Percentiles rank a stretch among this genome's conserved stretches.
These are phyloP conservation scores for Pythium vanterpoolii DNA, from an alignment of 352 stramenopile species.

Conservation along the genomic window DNA sequence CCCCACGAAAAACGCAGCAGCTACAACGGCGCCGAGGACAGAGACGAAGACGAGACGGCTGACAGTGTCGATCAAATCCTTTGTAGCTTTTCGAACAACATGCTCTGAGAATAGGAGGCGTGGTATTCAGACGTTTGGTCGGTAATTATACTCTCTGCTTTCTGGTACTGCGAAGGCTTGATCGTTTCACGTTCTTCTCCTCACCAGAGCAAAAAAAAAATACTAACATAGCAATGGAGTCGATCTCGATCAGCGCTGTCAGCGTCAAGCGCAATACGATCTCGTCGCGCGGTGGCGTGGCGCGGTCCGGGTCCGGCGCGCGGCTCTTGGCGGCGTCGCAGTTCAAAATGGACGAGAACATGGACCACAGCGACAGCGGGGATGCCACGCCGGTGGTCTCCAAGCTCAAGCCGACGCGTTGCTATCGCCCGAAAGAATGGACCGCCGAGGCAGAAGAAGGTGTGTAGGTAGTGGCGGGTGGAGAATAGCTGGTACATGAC, in stretches of 20 bases:
- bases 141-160: not conserved
- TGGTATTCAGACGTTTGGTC: not conserved
- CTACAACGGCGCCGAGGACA: constrained; percentile 9
- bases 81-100: too few relatives aligned
- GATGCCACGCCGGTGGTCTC: constrained; percentile 37
- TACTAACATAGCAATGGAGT: constrained; percentile 8
- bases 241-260: constrained; percentile 18
- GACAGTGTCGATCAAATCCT: not conserved
- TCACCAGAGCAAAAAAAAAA: not conserved
- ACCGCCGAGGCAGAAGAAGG: constrained; percentile 62
- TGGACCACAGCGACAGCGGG: constrained; percentile 24
- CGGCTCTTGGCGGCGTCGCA: constrained; percentile 22
- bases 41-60: not conserved
- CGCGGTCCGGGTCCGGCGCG: constrained; percentile 19
- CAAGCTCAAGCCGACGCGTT: constrained; percentile 52
- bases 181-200: not conserved
- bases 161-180: not conserved
- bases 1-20: constrained; percentile 16
- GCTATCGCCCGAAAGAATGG: constrained; percentile 71
- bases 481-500: not conserved
- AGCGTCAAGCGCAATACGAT: constrained; percentile 27
- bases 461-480: not conserved
- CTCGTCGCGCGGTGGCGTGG: constrained; percentile 34
- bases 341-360: constrained; percentile 56
- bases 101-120: not conserved